Base-by-base conservation (phyloP, 2,329 filamentous ascomycete genomes). In the Pseudocercospora vitis region DNA sequence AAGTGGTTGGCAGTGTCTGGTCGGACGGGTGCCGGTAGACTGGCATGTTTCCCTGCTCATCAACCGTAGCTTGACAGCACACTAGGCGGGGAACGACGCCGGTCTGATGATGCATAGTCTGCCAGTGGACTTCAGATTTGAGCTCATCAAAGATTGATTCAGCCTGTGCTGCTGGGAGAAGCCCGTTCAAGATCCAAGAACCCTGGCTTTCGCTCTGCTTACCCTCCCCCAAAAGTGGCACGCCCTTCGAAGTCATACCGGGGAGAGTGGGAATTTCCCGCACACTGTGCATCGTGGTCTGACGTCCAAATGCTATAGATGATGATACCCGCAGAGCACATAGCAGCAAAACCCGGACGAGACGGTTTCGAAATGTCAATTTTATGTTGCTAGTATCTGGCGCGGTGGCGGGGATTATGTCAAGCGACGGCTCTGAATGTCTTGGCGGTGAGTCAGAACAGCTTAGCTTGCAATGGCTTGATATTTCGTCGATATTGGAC, bases 21-120 rank as follows among this genome's bases (percentile, higher is more conserved):
- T 99, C 94, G 3, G 90, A 83, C 39, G 94, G 94, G 71, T 97
- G 94, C 11, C 94, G 87, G 71, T 99, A 99, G n/a, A 97, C 80
- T 18, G 94, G 94, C 69, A 88, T 85, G 60, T 79, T 85, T 14
- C 88, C 89, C 65, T 95, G 88, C 64, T 92, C 85, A 32, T 77
- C 78, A 24, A 91, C 76, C 12, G 81, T 76, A 3, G 91, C 94
- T 70, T 97, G 91, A 16, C 95, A 91, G 45, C 90, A 91, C 5
- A 97, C 89, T 2, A 96, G 81, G 31, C 94, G 85, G 37, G 94
- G 94, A 0, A 97, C 94, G 64, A 94, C 87, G 21, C 94, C 91
- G 28, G 89, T 89, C 60, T 92, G 87, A 63, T 97, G 94, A 37
- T 86, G 86, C 94, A 99, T 97, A 60, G 82, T 87, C 67, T 92